These are phyloP conservation scores for Endogone sp. DNA, from an alignment of 192 early-diverging fungal genomes.

Conservation along the genomic window DNA sequence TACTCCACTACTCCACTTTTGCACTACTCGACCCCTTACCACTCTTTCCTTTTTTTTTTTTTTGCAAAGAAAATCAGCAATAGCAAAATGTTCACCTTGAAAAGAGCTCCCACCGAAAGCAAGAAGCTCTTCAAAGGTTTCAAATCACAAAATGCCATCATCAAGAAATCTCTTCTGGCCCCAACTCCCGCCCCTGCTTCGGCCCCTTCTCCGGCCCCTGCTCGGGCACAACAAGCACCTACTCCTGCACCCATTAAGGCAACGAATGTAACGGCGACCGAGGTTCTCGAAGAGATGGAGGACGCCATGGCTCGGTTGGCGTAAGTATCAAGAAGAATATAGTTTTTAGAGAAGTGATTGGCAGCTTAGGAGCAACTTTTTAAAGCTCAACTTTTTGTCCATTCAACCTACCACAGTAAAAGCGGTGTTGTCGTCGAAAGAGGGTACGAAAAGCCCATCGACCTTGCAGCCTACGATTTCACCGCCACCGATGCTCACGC, in stretches of 20 bases:
- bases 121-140: background rate
- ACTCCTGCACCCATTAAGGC: background rate
- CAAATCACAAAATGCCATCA: too few relatives aligned
- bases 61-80: background rate
- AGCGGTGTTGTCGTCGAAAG: background rate
- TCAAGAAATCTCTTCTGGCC: too few relatives aligned
- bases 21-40: too few relatives aligned
- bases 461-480: constrained; percentile 25
- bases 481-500: constrained; percentile 35
- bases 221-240: background rate
- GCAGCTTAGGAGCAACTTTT: background rate
- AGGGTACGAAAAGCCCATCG: background rate
- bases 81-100: background rate
- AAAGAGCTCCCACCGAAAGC: background rate
- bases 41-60: background rate
- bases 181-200: too few relatives aligned
- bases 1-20: too few relatives aligned
- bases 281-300: background rate
- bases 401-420: background rate
- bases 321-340: background rate
- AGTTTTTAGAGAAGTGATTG: background rate
- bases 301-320: background rate
- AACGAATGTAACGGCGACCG: background rate
- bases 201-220: too few relatives aligned
- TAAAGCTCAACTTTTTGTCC: background rate